Evolutionary conservation across 2,329 filamentous ascomycete species (phyloP).

Genomic region (Pestalotiopsis sp.): DNA sequence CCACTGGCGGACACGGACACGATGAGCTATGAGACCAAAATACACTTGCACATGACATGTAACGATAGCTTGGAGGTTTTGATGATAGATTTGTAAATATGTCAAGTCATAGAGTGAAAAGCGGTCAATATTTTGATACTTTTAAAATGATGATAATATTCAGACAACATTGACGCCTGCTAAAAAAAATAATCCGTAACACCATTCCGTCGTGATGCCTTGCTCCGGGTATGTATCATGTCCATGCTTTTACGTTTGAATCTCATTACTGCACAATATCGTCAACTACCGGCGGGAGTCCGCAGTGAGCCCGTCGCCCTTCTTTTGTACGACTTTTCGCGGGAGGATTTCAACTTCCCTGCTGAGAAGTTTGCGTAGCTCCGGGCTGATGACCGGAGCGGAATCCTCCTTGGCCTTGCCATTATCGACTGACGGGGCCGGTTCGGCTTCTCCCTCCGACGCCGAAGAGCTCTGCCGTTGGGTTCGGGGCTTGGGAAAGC

Average conservation of each 20-base stretch:
- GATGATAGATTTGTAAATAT: slow-evolving; percentile 1
- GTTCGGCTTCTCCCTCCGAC: slow-evolving; percentile 19
- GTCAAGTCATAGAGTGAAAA: background rate
- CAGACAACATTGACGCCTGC: background rate
- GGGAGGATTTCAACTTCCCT: slow-evolving; percentile 34
- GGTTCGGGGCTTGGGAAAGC: slow-evolving; percentile 67
- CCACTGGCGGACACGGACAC: background rate
- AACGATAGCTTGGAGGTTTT: background rate
- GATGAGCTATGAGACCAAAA: slow-evolving; percentile 10
- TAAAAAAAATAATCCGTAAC: background rate
- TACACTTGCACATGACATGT: background rate
- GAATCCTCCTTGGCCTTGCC: slow-evolving; percentile 41
- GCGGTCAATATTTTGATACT: background rate
- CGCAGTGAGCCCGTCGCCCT: slow-evolving; percentile 25
- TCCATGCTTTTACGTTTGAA: background rate
- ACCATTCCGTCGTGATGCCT: background rate
- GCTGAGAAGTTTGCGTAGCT: slow-evolving; percentile 56
- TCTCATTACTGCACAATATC: background rate
- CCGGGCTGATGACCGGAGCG: slow-evolving; percentile 55
- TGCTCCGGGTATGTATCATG: background rate
- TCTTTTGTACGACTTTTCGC: slow-evolving; percentile 27
- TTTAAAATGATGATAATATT: background rate
- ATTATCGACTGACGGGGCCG: slow-evolving; percentile 25
- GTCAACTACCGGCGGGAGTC: slow-evolving; percentile 20
- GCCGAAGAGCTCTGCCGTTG: slow-evolving; percentile 19